phyloP scores from a whole-genome alignment of 106 monocot genomes.

The Dendrobium huoshanense region DNA sequence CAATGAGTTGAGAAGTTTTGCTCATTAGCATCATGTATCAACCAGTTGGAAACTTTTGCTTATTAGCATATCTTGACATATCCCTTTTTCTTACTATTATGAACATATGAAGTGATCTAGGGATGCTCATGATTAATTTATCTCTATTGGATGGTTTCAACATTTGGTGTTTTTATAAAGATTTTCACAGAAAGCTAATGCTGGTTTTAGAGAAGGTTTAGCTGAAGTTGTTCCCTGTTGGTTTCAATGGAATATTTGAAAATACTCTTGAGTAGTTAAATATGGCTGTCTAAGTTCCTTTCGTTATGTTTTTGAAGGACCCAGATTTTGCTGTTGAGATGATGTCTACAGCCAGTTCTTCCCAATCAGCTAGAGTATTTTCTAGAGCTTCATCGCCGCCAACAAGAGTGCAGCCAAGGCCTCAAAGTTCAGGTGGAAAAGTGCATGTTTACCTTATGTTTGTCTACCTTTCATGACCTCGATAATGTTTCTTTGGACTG shows the following conservation, averaged over 20 bases:
- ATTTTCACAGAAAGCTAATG: neutral
- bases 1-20: no score
- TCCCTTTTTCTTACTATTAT: no score
- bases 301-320: constrained; percentile 30
- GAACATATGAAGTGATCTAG: no score
- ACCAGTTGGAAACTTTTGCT: no score
- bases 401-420: constrained; percentile 31
- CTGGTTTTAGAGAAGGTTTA: neutral
- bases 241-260: neutral
- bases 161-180: neutral
- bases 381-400: constrained; percentile 36
- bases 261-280: neutral
- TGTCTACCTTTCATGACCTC: neutral
- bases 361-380: constrained; percentile 47
- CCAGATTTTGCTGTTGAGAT: constrained; percentile 71
- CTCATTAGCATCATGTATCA: no score
- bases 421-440: constrained; percentile 18
- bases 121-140: no score
- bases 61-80: no score
- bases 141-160: neutral
- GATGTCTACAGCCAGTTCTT: constrained; percentile 44
- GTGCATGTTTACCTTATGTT: neutral
- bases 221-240: neutral
- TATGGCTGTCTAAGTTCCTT: neutral
- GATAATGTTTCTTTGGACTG: constrained; percentile 1